Base-by-base conservation (phyloP, 257 asterid species). In the Hygrophila difformis region DNA sequence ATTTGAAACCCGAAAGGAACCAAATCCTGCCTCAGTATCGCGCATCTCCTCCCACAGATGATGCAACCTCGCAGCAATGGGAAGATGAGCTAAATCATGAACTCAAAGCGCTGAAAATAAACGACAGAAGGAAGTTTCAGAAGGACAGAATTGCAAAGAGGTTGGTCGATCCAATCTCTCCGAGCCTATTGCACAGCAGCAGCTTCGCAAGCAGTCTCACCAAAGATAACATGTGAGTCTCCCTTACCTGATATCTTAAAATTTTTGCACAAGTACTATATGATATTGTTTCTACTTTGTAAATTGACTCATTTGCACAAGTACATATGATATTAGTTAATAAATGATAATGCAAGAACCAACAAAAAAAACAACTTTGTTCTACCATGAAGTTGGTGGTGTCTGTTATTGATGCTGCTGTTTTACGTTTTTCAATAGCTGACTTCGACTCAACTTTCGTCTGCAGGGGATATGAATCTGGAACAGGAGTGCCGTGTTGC, bases 391-490 rank as follows among this genome's bases (percentile, higher is more conserved):
- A 13, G n/a, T 57, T 38, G 12, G 12, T 12, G 2, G 37, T 33
- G 37, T 10, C 10, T 15, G 13, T 18, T 10, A 18, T 34, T 35
- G 26, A n/a, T 24, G 29, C 3, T 24, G 29, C 29, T 24, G 29
- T 7, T 24, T 3, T 24, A 24, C 3, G 7, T 24, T 24, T 24
- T 2, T 3, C 29, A 24, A 24, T 24, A n/a, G 29, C 7, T 24
- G 5, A 2, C 29, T 2, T 7, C 29, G 7, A 24, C 29, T 49
- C 53, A 37, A 35, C 37, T 45, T 63, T 41, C 8, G 6, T 20
- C 15, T 58, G 29, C 75, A 86, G 99, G 76, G 97, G 85, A 62
- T 86, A 91, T 53, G 99, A 91, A 68, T 91, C 97, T 12, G 87
- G 95, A 26, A 24, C 89, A 0, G 95, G 75, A 23, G 79, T 79